Evolutionary conservation across 345 rosid genomes (phyloP).

Genomic region (Salix caprea): DNA sequence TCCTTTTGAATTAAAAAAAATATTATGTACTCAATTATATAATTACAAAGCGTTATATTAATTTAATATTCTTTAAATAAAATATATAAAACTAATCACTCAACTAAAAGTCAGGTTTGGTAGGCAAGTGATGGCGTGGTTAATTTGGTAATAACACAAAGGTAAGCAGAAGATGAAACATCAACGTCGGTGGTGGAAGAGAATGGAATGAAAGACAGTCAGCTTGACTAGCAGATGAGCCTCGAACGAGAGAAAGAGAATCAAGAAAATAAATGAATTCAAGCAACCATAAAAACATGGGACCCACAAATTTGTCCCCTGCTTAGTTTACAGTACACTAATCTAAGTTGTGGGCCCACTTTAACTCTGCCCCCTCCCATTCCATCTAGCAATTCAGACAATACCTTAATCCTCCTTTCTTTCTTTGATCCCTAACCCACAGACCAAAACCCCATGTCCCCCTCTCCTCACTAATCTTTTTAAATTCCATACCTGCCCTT

Average conservation of each 20-base stretch:
- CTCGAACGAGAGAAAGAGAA: not conserved
- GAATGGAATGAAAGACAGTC: not conserved
- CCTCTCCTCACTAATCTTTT: not conserved
- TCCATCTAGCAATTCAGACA: constrained; percentile 22
- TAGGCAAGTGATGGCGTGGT: not conserved
- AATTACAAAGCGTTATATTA: too few relatives aligned
- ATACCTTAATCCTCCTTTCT: constrained; percentile 18
- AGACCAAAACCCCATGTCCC: constrained; percentile 20
- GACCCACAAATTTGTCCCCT: constrained; percentile 27
- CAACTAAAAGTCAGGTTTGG: not conserved
- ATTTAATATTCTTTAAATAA: too few relatives aligned
- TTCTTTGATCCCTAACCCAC: constrained; percentile 36
- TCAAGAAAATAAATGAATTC: not conserved
- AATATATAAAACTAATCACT: too few relatives aligned
- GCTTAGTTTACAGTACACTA: constrained; percentile 26
- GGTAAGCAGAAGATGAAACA: not conserved
- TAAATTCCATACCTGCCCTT: not conserved
- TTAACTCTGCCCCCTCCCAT: constrained; percentile 29
- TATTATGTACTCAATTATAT: too few relatives aligned
- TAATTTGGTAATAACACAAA: not conserved
- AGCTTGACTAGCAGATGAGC: not conserved
- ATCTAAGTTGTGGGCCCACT: constrained; percentile 19
- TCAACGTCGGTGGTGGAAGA: not conserved
- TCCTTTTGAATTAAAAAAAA: too few relatives aligned
- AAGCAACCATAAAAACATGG: not conserved